Evolutionary conservation across 2,329 filamentous ascomycete species (phyloP).

Genomic region (Ophiosphaerella korrae): DNA sequence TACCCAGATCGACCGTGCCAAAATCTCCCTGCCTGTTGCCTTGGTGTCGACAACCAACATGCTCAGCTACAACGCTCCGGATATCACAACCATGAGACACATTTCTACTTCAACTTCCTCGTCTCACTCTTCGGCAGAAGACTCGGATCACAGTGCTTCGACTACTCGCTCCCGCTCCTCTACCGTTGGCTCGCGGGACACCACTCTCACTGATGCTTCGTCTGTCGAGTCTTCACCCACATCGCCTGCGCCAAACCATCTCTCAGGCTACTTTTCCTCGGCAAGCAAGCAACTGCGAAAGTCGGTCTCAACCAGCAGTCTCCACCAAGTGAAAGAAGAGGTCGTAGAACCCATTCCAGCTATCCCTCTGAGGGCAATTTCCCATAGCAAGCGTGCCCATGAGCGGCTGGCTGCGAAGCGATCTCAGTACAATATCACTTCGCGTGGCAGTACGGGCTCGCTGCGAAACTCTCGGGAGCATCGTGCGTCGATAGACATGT

Average conservation of each 20-base stretch:
- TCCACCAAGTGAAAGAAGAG: conserved; percentile 35
- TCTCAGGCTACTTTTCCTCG: conserved; percentile 63
- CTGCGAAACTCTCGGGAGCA: conserved; percentile 61
- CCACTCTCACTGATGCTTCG: conserved; percentile 68
- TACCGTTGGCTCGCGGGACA: conserved; percentile 62
- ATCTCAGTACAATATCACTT: conserved; percentile 56
- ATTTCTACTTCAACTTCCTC: conserved; percentile 57
- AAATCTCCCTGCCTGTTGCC: conserved; percentile 87
- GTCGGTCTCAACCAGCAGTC: conserved; percentile 47
- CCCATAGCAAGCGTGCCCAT: conserved; percentile 87
- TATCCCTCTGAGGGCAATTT: conserved; percentile 78
- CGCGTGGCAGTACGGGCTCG: conserved; percentile 58
- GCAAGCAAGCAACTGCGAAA: conserved; percentile 52
- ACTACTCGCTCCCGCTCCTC: conserved; percentile 51
- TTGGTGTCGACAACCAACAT: conserved; percentile 95
- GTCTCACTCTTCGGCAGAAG: conserved; percentile 67
- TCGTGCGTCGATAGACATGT: conserved; percentile 54
- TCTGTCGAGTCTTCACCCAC: conserved; percentile 54
- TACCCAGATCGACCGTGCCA: conserved; percentile 61
- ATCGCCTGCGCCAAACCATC: conserved; percentile 60
- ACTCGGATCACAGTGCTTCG: conserved; percentile 68
- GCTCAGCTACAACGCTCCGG: conserved; percentile 91
- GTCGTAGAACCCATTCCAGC: conserved; percentile 59
- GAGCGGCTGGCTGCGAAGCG: conserved; percentile 74
- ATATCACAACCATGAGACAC: conserved; percentile 61